These are phyloP conservation scores for Ceriops zippeliana DNA, from an alignment of 345 rosid genomes.

Conservation along the genomic window DNA sequence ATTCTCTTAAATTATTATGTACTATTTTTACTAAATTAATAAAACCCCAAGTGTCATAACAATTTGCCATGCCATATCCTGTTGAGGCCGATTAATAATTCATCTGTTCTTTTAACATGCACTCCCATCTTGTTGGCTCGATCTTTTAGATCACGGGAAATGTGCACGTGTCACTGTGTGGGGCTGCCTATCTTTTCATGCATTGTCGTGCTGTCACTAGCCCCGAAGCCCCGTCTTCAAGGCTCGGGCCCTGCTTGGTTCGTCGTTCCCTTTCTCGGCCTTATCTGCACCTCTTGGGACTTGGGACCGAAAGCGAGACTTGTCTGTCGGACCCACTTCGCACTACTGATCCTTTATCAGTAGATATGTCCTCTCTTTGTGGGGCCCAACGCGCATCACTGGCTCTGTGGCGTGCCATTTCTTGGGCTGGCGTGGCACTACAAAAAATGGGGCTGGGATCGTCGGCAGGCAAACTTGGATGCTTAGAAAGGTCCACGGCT, in stretches of 20 bases:
- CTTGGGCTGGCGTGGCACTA: background rate
- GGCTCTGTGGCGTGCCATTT: background rate
- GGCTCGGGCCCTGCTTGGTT: constrained; percentile 4
- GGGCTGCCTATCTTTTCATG: no score
- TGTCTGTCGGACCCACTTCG: background rate
- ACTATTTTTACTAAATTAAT: no score
- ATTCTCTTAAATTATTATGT: no score
- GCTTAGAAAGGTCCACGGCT: no score
- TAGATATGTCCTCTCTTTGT: background rate
- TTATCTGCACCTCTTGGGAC: constrained; percentile 14
- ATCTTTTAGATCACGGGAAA: no score
- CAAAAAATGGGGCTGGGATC: background rate
- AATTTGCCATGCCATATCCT: no score
- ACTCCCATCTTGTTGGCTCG: no score
- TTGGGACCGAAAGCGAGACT: constrained; percentile 5
- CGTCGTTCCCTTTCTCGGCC: constrained; percentile 14
- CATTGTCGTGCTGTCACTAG: background rate
- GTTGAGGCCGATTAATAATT: no score
- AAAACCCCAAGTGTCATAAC: no score
- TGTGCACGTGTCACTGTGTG: no score
- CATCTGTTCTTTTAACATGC: no score
- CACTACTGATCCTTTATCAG: background rate
- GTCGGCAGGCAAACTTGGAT: background rate
- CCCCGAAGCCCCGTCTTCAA: background rate
- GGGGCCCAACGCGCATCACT: background rate